Conservation (phyloP, 352 stramenopile genomes). For the Peronosclerospora sorghi region DNA sequence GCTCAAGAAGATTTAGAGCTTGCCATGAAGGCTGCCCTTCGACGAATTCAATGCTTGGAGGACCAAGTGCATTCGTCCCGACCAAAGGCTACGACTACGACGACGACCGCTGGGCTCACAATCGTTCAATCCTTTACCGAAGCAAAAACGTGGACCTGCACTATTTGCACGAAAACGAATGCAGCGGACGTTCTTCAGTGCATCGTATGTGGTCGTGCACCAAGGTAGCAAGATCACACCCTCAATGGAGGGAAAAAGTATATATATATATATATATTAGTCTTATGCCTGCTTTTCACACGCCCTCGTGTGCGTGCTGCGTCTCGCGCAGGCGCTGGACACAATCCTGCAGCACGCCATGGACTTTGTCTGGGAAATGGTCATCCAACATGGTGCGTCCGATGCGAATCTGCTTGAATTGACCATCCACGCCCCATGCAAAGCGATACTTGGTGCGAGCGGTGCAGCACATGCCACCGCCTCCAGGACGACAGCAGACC, state of each 20-base stretch:
- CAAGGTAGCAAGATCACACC: slow-evolving; percentile 15
- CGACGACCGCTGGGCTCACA: not conserved
- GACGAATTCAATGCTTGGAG: slow-evolving; percentile 42
- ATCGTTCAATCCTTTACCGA: slow-evolving; percentile 4
- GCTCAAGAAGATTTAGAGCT: slow-evolving; percentile 42
- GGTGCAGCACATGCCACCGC: slow-evolving; percentile 70
- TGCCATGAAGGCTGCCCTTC: slow-evolving; percentile 42
- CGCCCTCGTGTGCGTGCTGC: slow-evolving; percentile 11
- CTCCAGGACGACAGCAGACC: slow-evolving; percentile 72
- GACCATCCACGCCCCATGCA: slow-evolving; percentile 41
- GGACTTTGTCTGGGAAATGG: slow-evolving; percentile 83
- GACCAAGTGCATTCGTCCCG: slow-evolving; percentile 17
- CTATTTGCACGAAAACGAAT: slow-evolving; percentile 68
- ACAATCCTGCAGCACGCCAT: slow-evolving; percentile 78
- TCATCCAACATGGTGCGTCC: slow-evolving; percentile 81
- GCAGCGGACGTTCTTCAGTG: slow-evolving; percentile 33
- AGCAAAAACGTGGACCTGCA: slow-evolving; percentile 43
- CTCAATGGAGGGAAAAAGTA: too few relatives aligned
- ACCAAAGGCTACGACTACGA: not conserved
- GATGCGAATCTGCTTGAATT: slow-evolving; percentile 70
- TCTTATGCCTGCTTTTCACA: too few relatives aligned
- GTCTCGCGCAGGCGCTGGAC: slow-evolving; percentile 36
- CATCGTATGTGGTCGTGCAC: slow-evolving; percentile 55
- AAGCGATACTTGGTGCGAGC: slow-evolving; percentile 76
- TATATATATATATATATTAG: too few relatives aligned